A percentile compares a stretch with the other conserved stretches of the same genome.
phyloP scores from a whole-genome alignment of 1,284 basidiomycete genomes.

The Puccinia brachypodii region DNA sequence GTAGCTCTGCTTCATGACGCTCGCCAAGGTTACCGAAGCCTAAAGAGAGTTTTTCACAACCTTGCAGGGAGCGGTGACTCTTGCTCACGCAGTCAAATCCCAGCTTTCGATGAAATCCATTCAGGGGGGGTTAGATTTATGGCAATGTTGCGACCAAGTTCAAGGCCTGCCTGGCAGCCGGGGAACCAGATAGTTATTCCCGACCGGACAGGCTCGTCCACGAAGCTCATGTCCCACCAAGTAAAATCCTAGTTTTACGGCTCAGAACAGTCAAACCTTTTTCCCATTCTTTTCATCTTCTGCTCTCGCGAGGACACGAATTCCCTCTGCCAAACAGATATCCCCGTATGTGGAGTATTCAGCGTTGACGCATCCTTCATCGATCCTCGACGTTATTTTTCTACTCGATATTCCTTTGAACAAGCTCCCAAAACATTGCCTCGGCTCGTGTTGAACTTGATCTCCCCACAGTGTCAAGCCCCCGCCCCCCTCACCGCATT shows the following conservation, averaged over 20 bases:
- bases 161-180: conserved; percentile 13
- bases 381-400: conserved; percentile 10
- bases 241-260: background rate
- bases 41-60: background rate
- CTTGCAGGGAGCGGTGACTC: conserved; percentile 3
- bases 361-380: background rate
- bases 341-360: background rate
- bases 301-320: conserved; percentile 12
- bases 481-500: background rate
- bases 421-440: background rate
- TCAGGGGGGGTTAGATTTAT: background rate
- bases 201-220: background rate
- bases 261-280: conserved; percentile 2
- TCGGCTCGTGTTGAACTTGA: conserved; percentile 4
- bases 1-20: background rate
- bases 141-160: background rate
- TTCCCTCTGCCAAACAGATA: background rate
- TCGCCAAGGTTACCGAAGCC: conserved; percentile 23
- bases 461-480: background rate
- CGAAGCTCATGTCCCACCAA: conserved; percentile 3
- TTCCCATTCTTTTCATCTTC: background rate
- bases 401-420: background rate
- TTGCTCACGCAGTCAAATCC: background rate
- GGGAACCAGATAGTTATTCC: conserved; percentile 1
- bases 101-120: conserved; percentile 4